Evolutionary conservation across 2,329 filamentous ascomycete species (phyloP).

Genomic region (Fusarium brachygibbosum): DNA sequence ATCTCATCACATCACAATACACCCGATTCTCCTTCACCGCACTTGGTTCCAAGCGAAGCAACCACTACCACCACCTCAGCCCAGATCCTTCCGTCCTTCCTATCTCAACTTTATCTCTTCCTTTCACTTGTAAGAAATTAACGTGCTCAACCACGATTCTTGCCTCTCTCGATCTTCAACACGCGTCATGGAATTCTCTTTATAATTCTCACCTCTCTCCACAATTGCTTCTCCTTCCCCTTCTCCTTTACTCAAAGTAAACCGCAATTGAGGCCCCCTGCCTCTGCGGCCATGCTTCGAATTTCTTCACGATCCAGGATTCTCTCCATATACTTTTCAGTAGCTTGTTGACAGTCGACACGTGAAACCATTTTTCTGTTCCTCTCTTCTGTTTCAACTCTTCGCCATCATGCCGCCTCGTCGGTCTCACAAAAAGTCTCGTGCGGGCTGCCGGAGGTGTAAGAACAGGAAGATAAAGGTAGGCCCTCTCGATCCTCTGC

Average conservation of each 20-base stretch:
- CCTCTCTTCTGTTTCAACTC: constrained; percentile 8
- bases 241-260: constrained; percentile 28
- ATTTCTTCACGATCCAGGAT: constrained; percentile 45
- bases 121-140: constrained; percentile 21
- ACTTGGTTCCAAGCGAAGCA: constrained; percentile 30
- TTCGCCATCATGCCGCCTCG: constrained; percentile 69
- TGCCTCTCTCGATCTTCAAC: constrained; percentile 31
- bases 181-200: constrained; percentile 41
- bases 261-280: constrained; percentile 36
- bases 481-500: constrained; percentile 34
- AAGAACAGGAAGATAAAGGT: constrained; percentile 80
- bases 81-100: constrained; percentile 20
- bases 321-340: constrained; percentile 44
- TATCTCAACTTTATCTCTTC: constrained; percentile 9
- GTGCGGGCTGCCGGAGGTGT: constrained; percentile 75
- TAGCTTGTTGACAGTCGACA: constrained; percentile 42
- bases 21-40: constrained; percentile 40
- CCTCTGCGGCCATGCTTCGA: constrained; percentile 52
- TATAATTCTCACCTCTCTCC: constrained; percentile 33
- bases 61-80: constrained; percentile 9
- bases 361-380: constrained; percentile 31
- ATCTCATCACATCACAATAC: constrained; percentile 40
- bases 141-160: constrained; percentile 49
- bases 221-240: constrained; percentile 36
- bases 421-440: constrained; percentile 78